Evolutionary conservation across 2,329 filamentous ascomycete genomes (phyloP).

Genomic region (Colletotrichum magnum): DNA sequence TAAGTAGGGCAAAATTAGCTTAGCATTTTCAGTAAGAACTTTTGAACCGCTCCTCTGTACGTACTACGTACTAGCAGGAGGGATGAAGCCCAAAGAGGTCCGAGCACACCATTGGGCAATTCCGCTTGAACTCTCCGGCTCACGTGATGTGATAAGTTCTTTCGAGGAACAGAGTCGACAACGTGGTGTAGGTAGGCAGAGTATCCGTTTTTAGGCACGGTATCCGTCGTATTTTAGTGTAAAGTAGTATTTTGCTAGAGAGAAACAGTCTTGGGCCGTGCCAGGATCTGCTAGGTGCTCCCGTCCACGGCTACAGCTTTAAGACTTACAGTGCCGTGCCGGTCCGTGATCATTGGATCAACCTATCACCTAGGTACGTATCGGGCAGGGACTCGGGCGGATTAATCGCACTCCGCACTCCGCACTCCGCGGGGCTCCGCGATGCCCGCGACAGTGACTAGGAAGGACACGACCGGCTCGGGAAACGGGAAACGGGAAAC

Average conservation of each 20-base stretch:
- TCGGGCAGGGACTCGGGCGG: constrained; percentile 4
- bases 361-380: too few species aligned
- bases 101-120: not conserved
- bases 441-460: constrained; percentile 13
- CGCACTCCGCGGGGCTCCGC: constrained; percentile 34
- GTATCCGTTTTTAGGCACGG: not conserved
- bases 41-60: too few species aligned
- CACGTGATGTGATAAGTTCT: constrained; percentile 25
- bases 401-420: constrained; percentile 19
- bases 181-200: not conserved
- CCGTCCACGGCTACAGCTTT: too few species aligned
- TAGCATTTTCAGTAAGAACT: too few species aligned
- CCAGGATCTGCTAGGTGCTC: too few species aligned
- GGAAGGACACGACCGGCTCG: not conserved
- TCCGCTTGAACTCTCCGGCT: constrained; percentile 1
- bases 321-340: too few species aligned
- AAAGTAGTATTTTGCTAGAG: not conserved
- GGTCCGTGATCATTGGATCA: too few species aligned
- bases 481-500: not conserved
- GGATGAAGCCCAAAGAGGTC: constrained; percentile 14
- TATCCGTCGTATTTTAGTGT: not conserved
- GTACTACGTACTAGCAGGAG: constrained; percentile 5
- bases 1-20: too few species aligned
- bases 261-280: not conserved
- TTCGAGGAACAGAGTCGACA: constrained; percentile 7